Percentiles rank a stretch among this genome's conserved stretches.
phyloP scores from a whole-genome alignment of 2,329 filamentous ascomycete genomes.

The Aspergillus tubingensis region DNA sequence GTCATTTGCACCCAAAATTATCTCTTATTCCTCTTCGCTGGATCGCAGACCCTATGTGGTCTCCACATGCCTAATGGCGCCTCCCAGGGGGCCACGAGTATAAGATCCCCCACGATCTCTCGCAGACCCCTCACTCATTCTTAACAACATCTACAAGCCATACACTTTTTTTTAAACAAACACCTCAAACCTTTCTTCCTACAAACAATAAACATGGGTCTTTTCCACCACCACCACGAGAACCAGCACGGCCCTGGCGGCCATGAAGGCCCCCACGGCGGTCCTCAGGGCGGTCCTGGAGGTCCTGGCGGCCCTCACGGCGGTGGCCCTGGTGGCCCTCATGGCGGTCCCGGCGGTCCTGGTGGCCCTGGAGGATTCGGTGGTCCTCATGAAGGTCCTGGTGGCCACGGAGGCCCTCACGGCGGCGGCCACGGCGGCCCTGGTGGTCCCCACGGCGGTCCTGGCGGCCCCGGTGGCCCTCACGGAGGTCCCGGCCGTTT shows the following conservation, averaged over 20 bases:
- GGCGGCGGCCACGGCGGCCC: background rate
- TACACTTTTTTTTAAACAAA: background rate
- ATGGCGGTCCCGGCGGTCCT: background rate
- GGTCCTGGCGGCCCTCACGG: background rate
- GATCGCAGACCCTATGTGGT: background rate
- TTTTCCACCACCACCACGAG: constrained; percentile 5
- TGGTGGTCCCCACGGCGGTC: background rate
- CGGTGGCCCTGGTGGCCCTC: background rate
- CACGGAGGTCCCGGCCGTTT: background rate
- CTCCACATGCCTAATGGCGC: background rate
- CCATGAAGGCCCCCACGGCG: background rate
- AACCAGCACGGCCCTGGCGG: background rate
- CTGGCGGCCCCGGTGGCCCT: background rate
- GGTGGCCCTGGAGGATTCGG: background rate
- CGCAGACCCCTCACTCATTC: background rate
- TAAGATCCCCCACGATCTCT: constrained; percentile 4
- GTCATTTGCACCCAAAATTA: background rate
- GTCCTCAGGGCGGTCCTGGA: background rate
- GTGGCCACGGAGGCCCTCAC: background rate
- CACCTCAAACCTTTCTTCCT: background rate
- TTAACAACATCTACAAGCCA: background rate
- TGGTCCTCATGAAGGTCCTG: background rate
- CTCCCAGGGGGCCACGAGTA: background rate
- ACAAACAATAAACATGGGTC: background rate
- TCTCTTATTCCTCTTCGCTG: background rate